phyloP scores from a whole-genome alignment of 352 stramenopile genomes.

The Saprolegnia parasitica region DNA sequence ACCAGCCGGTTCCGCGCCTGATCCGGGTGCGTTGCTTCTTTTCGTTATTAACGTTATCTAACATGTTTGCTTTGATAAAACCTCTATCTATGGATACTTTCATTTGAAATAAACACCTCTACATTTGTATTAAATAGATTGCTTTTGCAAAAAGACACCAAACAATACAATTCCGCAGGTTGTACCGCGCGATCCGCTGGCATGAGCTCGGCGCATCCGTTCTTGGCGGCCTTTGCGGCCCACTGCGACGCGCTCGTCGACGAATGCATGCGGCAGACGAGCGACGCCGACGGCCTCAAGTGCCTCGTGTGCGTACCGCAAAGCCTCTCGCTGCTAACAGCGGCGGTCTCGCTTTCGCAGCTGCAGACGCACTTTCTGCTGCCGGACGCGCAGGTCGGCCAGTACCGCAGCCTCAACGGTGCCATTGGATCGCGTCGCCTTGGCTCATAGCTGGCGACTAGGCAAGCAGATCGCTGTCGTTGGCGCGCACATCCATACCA shows the following conservation, averaged over 20 bases:
- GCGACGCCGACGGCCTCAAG: slow-evolving; percentile 3
- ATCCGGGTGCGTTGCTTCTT: too few relatives aligned
- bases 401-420: slow-evolving; percentile 69
- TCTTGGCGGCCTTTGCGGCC: background rate
- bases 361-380: slow-evolving; percentile 57
- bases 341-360: slow-evolving; percentile 38
- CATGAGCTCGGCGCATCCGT: background rate
- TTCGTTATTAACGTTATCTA: too few relatives aligned
- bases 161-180: too few relatives aligned
- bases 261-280: background rate
- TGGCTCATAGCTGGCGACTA: slow-evolving; percentile 32
- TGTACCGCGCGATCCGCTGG: too few relatives aligned
- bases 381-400: slow-evolving; percentile 32
- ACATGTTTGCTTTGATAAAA: too few relatives aligned
- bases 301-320: slow-evolving; percentile 69
- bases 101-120: too few relatives aligned
- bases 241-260: background rate
- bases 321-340: slow-evolving; percentile 48
- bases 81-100: too few relatives aligned
- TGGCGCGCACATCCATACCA: slow-evolving; percentile 53
- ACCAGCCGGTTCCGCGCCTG: too few relatives aligned
- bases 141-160: too few relatives aligned
- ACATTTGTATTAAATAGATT: too few relatives aligned
- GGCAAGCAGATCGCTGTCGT: slow-evolving; percentile 50
- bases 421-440: slow-evolving; percentile 8